A percentile compares a stretch with the other conserved stretches of the same genome.
Evolutionary conservation across 2,329 filamentous ascomycete species (phyloP).

Genomic region (Conoideocrella luteorostrata): DNA sequence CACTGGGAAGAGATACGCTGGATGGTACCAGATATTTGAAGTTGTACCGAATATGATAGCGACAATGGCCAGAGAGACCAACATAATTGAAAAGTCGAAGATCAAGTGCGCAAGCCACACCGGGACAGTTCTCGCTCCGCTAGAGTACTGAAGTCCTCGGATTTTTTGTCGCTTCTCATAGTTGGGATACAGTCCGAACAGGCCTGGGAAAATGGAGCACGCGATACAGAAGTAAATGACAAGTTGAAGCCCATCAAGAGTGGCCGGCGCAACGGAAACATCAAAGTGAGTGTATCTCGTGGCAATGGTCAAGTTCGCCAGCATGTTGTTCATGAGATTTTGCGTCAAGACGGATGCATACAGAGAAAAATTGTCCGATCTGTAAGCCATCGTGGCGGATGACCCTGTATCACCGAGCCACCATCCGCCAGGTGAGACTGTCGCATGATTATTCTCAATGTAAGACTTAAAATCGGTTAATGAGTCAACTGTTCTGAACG

Average conservation of each 20-base stretch:
- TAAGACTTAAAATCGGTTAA: conserved; percentile 60
- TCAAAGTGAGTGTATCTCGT: conserved; percentile 68
- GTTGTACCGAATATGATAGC: conserved; percentile 61
- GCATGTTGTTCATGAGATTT: conserved; percentile 53
- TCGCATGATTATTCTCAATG: conserved; percentile 54
- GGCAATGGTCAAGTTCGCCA: conserved; percentile 59
- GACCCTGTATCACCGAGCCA: conserved; percentile 57
- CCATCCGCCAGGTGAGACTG: conserved; percentile 69
- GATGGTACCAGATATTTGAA: conserved; percentile 66
- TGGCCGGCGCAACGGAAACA: conserved; percentile 56
- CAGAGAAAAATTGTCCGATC: conserved; percentile 48
- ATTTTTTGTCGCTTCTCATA: conserved; percentile 73
- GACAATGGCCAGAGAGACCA: conserved; percentile 57
- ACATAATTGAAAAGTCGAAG: conserved; percentile 73
- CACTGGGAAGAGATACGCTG: conserved; percentile 76
- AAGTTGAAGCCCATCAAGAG: conserved; percentile 70
- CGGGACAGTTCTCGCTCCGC: conserved; percentile 74
- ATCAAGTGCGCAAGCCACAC: conserved; percentile 77
- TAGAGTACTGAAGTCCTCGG: conserved; percentile 82
- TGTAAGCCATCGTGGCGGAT: conserved; percentile 61
- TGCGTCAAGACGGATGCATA: conserved; percentile 50
- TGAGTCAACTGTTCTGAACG: conserved; percentile 32
- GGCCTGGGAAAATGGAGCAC: conserved; percentile 71
- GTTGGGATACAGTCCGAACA: conserved; percentile 84
- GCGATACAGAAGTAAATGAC: conserved; percentile 77